A percentile compares a stretch with the other conserved stretches of the same genome.
phyloP scores from a whole-genome alignment of 208 protist genomes.

The Acanthamoeba lenticulata region DNA sequence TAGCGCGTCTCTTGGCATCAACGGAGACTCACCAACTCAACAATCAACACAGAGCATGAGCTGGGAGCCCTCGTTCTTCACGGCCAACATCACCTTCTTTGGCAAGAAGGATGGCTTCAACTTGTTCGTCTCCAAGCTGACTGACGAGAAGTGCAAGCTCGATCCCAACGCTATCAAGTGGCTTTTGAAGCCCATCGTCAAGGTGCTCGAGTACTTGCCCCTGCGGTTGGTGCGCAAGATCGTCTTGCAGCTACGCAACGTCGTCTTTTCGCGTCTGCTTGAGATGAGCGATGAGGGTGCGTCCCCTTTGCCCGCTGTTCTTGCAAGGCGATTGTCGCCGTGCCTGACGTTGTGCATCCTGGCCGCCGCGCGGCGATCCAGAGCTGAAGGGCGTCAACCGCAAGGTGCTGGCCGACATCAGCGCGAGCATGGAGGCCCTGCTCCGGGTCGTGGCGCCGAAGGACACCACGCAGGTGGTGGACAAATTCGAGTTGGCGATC shows the following conservation, averaged over 20 bases:
- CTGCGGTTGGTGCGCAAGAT: neutral
- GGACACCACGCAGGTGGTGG: neutral
- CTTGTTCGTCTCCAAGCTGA: neutral
- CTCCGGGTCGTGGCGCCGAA: neutral
- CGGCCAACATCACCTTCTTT: neutral
- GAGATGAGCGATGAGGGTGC: slow-evolving; percentile 26
- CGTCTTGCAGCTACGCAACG: neutral
- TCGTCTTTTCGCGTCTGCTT: neutral
- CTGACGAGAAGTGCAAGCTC: neutral
- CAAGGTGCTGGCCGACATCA: slow-evolving; percentile 71
- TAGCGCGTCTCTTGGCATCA: neutral
- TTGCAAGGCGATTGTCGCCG: neutral
- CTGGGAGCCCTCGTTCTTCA: slow-evolving; percentile 19
- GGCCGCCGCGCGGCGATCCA: neutral
- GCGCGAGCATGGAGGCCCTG: slow-evolving; percentile 69
- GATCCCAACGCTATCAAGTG: slow-evolving; percentile 6
- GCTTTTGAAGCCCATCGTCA: slow-evolving; percentile 17
- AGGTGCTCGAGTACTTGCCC: neutral
- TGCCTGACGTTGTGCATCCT: neutral
- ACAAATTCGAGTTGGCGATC: slow-evolving; percentile 60
- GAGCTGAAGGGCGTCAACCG: slow-evolving; percentile 78
- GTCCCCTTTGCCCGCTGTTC: neutral
- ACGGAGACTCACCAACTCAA: neutral
- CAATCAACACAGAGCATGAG: neutral
- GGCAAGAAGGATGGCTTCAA: slow-evolving; percentile 53